Percentiles rank a stretch among this genome's conserved stretches.
phyloP scores from a whole-genome alignment of 306 rosid species.

The Prinsepia uniflora region DNA sequence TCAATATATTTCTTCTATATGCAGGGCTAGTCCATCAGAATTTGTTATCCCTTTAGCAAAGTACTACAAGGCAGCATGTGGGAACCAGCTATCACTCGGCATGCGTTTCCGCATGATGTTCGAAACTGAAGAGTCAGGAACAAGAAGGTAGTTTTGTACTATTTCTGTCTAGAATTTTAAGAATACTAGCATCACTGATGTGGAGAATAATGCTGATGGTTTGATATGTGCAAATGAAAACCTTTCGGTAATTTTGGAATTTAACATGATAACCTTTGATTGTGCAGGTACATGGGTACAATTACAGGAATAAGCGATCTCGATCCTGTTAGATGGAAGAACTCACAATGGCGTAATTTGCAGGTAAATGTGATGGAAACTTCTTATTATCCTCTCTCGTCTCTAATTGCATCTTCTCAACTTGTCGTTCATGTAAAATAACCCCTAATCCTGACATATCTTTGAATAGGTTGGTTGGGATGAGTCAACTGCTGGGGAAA shows the following conservation, averaged over 20 bases:
- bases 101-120: slow-evolving; percentile 99
- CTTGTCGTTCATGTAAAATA: slow-evolving; percentile 14
- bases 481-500: slow-evolving; percentile 93
- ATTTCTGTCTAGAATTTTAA: slow-evolving; percentile 10
- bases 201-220: not conserved
- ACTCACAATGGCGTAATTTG: slow-evolving; percentile 94
- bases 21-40: slow-evolving; percentile 98
- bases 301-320: slow-evolving; percentile 88
- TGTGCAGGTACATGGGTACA: slow-evolving; percentile 93
- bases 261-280: slow-evolving; percentile 14
- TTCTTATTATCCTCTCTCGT: not conserved
- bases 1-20: slow-evolving; percentile 10
- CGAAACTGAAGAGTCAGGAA: slow-evolving; percentile 96
- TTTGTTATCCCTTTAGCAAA: slow-evolving; percentile 97
- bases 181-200: not conserved
- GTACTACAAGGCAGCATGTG: slow-evolving; percentile 92
- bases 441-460: not conserved
- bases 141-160: slow-evolving; percentile 72
- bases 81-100: slow-evolving; percentile 83
- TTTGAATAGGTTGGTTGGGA: slow-evolving; percentile 92
- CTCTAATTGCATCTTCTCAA: not conserved
- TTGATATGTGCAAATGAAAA: not conserved
- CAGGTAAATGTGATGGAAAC: slow-evolving; percentile 49
- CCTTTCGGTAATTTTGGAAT: slow-evolving; percentile 7
- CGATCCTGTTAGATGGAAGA: slow-evolving; percentile 93